Percentiles rank a stretch among this genome's conserved stretches.
These are phyloP conservation scores for Sugiyamaella americana DNA, from an alignment of 805 yeast species.

Conservation along the genomic window DNA sequence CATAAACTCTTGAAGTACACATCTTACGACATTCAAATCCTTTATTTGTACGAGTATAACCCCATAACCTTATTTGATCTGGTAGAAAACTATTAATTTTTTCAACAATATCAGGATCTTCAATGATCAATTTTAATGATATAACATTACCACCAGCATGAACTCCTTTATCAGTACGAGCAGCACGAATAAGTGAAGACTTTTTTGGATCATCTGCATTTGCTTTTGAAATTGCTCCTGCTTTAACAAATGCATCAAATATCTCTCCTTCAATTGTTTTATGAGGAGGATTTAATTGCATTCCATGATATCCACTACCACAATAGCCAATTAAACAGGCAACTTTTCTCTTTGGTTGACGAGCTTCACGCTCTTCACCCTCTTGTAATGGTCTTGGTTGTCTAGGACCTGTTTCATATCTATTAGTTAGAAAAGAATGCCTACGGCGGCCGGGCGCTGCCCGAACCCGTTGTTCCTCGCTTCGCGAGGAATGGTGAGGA, in stretches of 20 bases:
- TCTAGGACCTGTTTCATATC: constrained; percentile 9
- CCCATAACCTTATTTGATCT: constrained; percentile 88
- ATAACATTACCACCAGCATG: constrained; percentile 96
- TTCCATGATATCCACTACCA: constrained; percentile 94
- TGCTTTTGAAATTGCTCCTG: constrained; percentile 84
- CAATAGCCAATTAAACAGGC: constrained; percentile 91
- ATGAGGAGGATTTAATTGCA: constrained; percentile 86
- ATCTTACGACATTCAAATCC: constrained; percentile 90
- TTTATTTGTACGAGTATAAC: constrained; percentile 79
- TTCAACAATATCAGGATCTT: constrained; percentile 65
- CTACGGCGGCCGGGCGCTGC: not conserved
- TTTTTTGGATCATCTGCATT: constrained; percentile 86
- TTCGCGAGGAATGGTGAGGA: not conserved
- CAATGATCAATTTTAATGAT: constrained; percentile 75
- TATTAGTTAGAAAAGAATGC: not conserved
- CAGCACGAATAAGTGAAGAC: constrained; percentile 59
- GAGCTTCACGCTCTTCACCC: constrained; percentile 23
- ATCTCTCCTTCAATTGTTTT: constrained; percentile 88
- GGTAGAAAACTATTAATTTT: constrained; percentile 76
- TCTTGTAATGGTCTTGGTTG: constrained; percentile 25
- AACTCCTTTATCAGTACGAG: constrained; percentile 89
- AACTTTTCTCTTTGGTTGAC: constrained; percentile 68
- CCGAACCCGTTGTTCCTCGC: not conserved
- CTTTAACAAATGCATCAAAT: constrained; percentile 72
- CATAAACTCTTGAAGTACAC: constrained; percentile 95